These are phyloP conservation scores for Apostasia ramifera DNA, from an alignment of 106 monocot species.

Conservation along the genomic window DNA sequence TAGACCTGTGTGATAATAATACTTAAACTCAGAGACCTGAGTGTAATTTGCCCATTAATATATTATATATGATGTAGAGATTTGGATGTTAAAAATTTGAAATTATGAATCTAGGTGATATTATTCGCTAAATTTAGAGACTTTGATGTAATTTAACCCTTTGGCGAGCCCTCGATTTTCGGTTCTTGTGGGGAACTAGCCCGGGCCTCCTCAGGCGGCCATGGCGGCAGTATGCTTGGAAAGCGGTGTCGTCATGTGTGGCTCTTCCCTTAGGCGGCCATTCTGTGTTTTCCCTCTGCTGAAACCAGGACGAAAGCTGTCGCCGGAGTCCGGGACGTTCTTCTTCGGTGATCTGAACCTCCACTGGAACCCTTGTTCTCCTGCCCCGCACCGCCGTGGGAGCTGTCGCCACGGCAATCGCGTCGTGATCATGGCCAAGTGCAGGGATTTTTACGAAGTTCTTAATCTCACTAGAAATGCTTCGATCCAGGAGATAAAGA, in stretches of 20 bases:
- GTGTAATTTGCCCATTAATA: too few relatives aligned
- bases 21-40: too few relatives aligned
- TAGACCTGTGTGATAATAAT: too few relatives aligned
- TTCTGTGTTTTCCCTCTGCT: neutral
- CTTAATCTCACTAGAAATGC: constrained; percentile 51
- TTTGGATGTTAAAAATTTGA: too few relatives aligned
- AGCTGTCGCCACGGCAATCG: constrained; percentile 3
- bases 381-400: neutral
- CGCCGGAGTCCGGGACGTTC: neutral
- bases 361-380: neutral
- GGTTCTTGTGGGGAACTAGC: too few relatives aligned
- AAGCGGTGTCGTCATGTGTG: neutral
- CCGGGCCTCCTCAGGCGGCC: neutral
- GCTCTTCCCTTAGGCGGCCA: neutral
- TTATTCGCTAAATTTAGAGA: too few relatives aligned
- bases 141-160: too few relatives aligned
- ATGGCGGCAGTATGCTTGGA: neutral
- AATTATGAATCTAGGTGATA: too few relatives aligned
- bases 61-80: too few relatives aligned
- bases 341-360: neutral
- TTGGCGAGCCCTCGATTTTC: too few relatives aligned
- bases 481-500: constrained; percentile 60
- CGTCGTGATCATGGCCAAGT: constrained; percentile 10
- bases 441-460: constrained; percentile 39
- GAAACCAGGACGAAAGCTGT: neutral